Percentiles rank a stretch among this genome's conserved stretches.
Evolutionary conservation across 192 early-diverging fungal genomes (phyloP).

Genomic region (Backusella psychrophila): DNA sequence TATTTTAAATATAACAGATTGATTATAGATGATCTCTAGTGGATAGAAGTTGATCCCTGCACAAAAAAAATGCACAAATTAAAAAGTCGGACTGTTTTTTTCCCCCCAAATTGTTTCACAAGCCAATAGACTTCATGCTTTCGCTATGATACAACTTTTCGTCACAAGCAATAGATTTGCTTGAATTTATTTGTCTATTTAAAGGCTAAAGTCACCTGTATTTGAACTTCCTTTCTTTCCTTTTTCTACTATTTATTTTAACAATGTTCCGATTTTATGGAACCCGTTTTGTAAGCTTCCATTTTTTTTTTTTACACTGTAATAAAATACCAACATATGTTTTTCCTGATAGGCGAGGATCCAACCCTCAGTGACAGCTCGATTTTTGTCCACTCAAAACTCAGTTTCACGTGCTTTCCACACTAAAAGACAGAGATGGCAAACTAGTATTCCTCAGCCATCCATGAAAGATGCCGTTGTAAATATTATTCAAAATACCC

Average conservation of each 20-base stretch:
- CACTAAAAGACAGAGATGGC: conserved; percentile 30
- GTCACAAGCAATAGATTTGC: conserved; percentile 5
- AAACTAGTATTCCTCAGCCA: conserved; percentile 43
- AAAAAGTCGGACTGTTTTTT: not conserved
- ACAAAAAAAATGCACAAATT: not conserved
- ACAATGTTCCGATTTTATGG: not conserved
- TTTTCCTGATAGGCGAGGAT: not conserved
- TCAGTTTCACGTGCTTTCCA: conserved; percentile 22
- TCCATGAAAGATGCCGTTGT: conserved; percentile 92
- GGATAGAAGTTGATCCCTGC: not conserved
- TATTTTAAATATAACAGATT: not conserved
- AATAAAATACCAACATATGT: not conserved
- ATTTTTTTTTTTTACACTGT: not conserved
- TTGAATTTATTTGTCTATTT: not conserved
- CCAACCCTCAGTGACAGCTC: not conserved
- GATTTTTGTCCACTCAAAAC: not conserved
- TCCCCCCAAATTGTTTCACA: not conserved
- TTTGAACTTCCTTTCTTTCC: not conserved
- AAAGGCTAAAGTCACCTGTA: not conserved
- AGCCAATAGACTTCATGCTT: conserved; percentile 8
- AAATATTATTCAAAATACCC: conserved; percentile 96
- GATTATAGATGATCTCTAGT: not conserved
- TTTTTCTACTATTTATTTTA: not conserved
- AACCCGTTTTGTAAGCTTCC: not conserved
- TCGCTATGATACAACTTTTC: conserved; percentile 8